Percentiles rank a stretch among this genome's conserved stretches.
Conservation (phyloP, 305 asterid genomes). For the Fraxinus albicans region DNA sequence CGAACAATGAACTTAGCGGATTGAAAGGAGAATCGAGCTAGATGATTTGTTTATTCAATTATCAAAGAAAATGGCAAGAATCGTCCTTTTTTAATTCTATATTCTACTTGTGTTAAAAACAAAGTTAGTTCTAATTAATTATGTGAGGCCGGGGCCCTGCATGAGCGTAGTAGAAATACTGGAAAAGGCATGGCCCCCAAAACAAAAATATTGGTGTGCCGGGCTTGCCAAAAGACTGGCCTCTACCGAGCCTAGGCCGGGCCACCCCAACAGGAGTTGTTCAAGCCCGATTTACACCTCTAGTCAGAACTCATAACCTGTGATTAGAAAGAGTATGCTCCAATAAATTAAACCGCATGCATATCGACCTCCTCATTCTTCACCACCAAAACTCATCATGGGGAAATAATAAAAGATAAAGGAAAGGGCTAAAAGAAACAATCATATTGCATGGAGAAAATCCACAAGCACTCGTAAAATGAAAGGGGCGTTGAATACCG, state of each 20-base stretch:
- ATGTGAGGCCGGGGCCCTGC: neutral
- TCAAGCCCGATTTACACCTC: neutral
- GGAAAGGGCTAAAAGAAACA: neutral
- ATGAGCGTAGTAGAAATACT: neutral
- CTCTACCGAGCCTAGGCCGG: neutral
- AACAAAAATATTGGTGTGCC: neutral
- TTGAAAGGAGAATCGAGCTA: neutral
- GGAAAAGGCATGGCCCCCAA: neutral
- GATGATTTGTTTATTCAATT: neutral
- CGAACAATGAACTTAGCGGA: neutral
- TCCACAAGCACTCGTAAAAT: neutral
- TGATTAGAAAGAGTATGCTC: neutral
- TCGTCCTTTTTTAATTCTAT: neutral
- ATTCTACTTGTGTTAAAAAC: neutral
- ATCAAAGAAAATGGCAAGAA: neutral
- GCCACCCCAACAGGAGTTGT: neutral
- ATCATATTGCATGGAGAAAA: neutral
- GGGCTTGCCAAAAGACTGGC: neutral
- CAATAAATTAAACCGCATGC: neutral
- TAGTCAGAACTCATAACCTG: neutral
- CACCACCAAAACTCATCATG: neutral
- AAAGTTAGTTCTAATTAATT: neutral
- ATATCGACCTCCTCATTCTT: neutral
- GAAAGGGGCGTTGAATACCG: neutral
- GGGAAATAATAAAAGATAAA: neutral